Base-by-base conservation (phyloP, 805 yeast species). In the Teunomyces funiuensis region DNA sequence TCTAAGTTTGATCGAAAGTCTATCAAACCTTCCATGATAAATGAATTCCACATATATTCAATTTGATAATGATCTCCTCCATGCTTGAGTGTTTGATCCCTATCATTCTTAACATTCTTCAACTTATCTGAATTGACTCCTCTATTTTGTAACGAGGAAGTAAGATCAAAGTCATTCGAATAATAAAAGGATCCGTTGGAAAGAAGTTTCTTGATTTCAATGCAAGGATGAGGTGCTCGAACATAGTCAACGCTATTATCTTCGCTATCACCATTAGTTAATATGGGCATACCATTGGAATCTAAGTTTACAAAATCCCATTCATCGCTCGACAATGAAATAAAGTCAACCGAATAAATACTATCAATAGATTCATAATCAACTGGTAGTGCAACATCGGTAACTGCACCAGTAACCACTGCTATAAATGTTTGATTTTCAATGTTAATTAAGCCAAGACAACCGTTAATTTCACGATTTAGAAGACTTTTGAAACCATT, bases 21-120 rank as follows among this genome's bases (percentile, higher is more conserved):
- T 47, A 88, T 71, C 38, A 91, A 75, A 47, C 88, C 96, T 41
- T 82, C 76, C 83, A 90, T 83, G 82, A 93, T 79, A 60, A 86
- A 91, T 6, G 85, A 77, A 60, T 93, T 93, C 99, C 99, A 93
- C 98, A 93, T 91, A 58, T 86, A 93, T 51, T 89, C 90, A 37
- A 80, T 81, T 57, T 85, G 91, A 51, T 79, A 83, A 34, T 85
- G 71, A 20, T 58, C 58, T 4, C 45, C 46, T n/a, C 34, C 34
- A 9, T 22, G 3, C 29, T 26, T 23, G n/a, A 27, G 8, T n/a
- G 23, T 26, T 8, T 16, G n/a, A 9, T n/a, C 29, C 6, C 17
- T 17, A 27, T 17, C 31, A 18, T 27, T 26, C 5, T n/a, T 19
- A n/a, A 36, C 34, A 16, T 23, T 11, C 6, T 40, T 31, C 14